These are phyloP conservation scores for Neurospora terricola DNA, from an alignment of 495 filamentous ascomycete species.

Conservation along the genomic window DNA sequence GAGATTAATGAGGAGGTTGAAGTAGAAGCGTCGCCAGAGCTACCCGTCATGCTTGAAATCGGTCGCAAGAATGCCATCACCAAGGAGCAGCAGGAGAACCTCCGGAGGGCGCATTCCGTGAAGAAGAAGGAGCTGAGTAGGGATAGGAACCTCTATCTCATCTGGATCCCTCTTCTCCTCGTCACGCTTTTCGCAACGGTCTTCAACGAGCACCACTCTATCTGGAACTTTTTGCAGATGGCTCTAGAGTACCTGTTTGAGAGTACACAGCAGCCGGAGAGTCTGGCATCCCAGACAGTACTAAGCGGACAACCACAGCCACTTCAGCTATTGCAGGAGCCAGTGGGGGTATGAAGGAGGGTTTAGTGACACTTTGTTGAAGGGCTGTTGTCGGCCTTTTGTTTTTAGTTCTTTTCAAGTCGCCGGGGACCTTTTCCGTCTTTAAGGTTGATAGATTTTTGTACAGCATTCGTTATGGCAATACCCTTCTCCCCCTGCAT, in stretches of 20 bases:
- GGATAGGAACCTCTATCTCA: constrained; percentile 73
- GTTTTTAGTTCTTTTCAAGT: background rate
- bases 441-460: background rate
- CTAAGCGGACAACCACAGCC: background rate
- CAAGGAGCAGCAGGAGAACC: constrained; percentile 62
- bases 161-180: constrained; percentile 45
- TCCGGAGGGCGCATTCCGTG: constrained; percentile 58
- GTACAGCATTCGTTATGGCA: background rate
- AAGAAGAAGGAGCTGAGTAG: constrained; percentile 65
- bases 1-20: constrained; percentile 12
- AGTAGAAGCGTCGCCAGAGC: constrained; percentile 2
- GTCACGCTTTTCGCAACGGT: constrained; percentile 14
- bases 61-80: constrained; percentile 46
- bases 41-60: constrained; percentile 40
- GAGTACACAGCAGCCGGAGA: background rate
- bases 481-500: background rate
- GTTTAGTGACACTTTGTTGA: background rate
- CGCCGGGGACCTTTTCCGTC: background rate
- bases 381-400: background rate
- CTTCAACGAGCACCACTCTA: constrained; percentile 7
- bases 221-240: background rate
- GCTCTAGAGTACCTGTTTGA: background rate
- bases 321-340: background rate
- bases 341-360: background rate
- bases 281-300: background rate